These are phyloP conservation scores for Trichoderma erinaceum DNA, from an alignment of 495 filamentous ascomycete genomes.

Conservation along the genomic window DNA sequence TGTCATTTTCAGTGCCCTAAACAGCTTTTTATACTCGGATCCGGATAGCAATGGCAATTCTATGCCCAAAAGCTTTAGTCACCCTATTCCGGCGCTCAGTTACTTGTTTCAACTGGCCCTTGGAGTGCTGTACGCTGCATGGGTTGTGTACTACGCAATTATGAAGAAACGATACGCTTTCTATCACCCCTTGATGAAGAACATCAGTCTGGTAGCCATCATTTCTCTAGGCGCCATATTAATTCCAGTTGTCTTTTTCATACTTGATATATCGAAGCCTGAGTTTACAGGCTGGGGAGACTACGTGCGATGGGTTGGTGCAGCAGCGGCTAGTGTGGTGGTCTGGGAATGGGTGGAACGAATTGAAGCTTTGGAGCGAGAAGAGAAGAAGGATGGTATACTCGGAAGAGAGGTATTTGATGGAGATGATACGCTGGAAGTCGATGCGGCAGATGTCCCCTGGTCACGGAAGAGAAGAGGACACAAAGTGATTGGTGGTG, in stretches of 20 bases:
- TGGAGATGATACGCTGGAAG: conserved; percentile 90
- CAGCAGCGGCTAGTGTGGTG: conserved; percentile 89
- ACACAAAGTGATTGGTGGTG: conserved; percentile 24
- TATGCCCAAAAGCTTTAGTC: conserved; percentile 66
- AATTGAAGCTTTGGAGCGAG: conserved; percentile 92
- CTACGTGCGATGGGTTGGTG: conserved; percentile 96
- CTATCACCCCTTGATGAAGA: conserved; percentile 87
- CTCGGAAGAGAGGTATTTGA: conserved; percentile 92
- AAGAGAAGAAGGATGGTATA: conserved; percentile 94
- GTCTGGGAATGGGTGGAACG: conserved; percentile 99
- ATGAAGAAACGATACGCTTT: conserved; percentile 92
- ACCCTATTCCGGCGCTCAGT: conserved; percentile 86
- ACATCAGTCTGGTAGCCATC: conserved; percentile 78
- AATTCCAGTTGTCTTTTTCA: conserved; percentile 92
- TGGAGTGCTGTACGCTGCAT: conserved; percentile 84
- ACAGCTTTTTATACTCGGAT: conserved; percentile 65
- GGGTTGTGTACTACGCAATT: conserved; percentile 91
- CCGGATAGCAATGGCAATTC: conserved; percentile 43
- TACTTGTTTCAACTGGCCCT: conserved; percentile 91
- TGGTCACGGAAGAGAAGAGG: conserved; percentile 34
- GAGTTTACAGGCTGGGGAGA: conserved; percentile 92
- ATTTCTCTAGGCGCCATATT: conserved; percentile 74
- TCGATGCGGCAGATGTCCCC: conserved; percentile 46
- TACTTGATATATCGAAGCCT: conserved; percentile 83
- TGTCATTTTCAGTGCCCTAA: conserved; percentile 78